Evolutionary conservation across 768 basidiomycete genomes (phyloP), one percentile per base, ranked within the genome.

Genomic region (Pleurotus salmoneostramineus): DNA sequence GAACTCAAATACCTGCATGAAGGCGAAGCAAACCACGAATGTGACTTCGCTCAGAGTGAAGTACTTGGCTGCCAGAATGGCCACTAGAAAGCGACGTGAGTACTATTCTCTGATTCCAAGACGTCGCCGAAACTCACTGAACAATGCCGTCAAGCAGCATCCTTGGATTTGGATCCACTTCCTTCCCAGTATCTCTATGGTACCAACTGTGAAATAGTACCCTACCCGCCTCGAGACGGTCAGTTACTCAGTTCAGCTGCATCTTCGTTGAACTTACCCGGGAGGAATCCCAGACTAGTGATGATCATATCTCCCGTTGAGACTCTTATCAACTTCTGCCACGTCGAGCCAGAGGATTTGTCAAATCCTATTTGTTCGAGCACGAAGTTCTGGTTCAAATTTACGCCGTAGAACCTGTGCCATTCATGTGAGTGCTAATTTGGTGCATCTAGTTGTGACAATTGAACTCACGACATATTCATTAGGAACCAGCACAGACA

Each of bases 101-200:
- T 27, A 27, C 21, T 27, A 27, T 27, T 27, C 21, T 27, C 21
- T 27, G 21, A 27, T 27, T 27, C 21, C 21, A 27, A 27, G 21
- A 31, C 2, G 27, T 45, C 12, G 17, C 55, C 14, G 43, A 4
- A 63, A 71, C 76, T 57, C 56, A 88, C 85, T 69, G 74, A 89
- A 88, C 0, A 91, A 69, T 0, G 83, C 85, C 12, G 83, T 75
- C 62, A 86, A 64, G 42, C 89, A 64, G 79, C 91, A 91, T 2
- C 90, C 90, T 64, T 85, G 82, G 31, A 90, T 72, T 64, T 92
- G 90, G 60, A 92, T 90, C 70, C 77, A 75, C 64, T 90, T 91
- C 15, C 90, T 79, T 0, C 89, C 89, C 7, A 89, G 78, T 55
- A 78, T 81, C 71, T 91, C 89, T 58, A 91, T 86, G 1, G 83